These are phyloP conservation scores for Sophora flavescens DNA, from an alignment of 306 rosid species.

Conservation along the genomic window DNA sequence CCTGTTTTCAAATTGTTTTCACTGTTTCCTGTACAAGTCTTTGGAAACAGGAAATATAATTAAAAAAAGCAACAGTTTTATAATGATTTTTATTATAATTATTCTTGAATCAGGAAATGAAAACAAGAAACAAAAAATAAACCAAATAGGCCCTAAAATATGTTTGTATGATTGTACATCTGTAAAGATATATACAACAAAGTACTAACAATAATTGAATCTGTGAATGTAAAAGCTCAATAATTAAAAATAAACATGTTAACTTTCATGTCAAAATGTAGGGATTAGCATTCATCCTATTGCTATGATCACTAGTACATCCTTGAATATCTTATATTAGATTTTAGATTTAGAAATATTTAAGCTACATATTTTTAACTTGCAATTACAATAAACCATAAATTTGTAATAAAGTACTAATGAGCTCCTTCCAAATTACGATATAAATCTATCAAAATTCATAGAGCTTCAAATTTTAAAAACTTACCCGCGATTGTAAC, in stretches of 20 bases:
- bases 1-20: too few relatives aligned
- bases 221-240: conserved; percentile 1
- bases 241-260: neutral
- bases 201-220: neutral
- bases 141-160: neutral
- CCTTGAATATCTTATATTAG: conserved; percentile 4
- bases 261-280: neutral
- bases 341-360: neutral
- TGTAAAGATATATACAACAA: neutral
- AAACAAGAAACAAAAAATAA: too few relatives aligned
- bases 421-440: neutral
- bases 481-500: neutral
- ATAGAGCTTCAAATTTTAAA: conserved; percentile 8
- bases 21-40: too few relatives aligned
- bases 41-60: too few relatives aligned
- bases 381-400: neutral
- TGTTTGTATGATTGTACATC: neutral
- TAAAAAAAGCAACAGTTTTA: too few relatives aligned
- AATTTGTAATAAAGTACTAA: neutral
- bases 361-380: neutral
- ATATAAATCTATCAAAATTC: conserved; percentile 14
- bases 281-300: neutral
- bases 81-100: too few relatives aligned
- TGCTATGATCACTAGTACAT: conserved; percentile 18
- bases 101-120: too few relatives aligned